These are phyloP conservation scores for Sherardia arvensis DNA, from an alignment of 257 asterid species.

Conservation along the genomic window DNA sequence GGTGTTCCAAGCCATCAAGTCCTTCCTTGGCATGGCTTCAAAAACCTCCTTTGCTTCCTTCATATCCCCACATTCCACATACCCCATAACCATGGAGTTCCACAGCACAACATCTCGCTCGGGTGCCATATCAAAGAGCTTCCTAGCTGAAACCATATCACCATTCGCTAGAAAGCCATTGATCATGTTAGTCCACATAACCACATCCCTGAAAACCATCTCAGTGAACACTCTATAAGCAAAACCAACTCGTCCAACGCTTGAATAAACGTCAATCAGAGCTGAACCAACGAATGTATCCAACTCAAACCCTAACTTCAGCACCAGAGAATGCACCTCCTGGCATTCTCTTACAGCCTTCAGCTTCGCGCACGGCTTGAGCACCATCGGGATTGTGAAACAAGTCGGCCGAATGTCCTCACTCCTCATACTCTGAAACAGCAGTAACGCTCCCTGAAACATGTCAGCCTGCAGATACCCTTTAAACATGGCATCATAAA, in stretches of 20 bases:
- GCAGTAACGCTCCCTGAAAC: slow-evolving; percentile 27
- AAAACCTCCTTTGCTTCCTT: slow-evolving; percentile 57
- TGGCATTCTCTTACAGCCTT: slow-evolving; percentile 52
- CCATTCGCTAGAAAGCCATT: slow-evolving; percentile 44
- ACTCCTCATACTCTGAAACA: slow-evolving; percentile 53
- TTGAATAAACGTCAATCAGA: slow-evolving; percentile 64
- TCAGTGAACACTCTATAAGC: slow-evolving; percentile 60
- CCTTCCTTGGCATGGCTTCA: slow-evolving; percentile 59
- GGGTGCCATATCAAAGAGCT: slow-evolving; percentile 71
- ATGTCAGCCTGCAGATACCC: slow-evolving; percentile 52
- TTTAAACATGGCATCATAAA: slow-evolving; percentile 65
- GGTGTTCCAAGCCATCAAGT: slow-evolving; percentile 70
- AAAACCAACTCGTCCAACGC: slow-evolving; percentile 23
- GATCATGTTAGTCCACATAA: slow-evolving; percentile 81
- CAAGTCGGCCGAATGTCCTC: slow-evolving; percentile 51
- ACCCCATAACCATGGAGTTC: slow-evolving; percentile 57
- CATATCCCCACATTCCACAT: slow-evolving; percentile 55
- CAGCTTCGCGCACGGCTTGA: slow-evolving; percentile 58
- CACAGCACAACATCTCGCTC: slow-evolving; percentile 69
- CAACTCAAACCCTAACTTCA: slow-evolving; percentile 17
- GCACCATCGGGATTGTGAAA: slow-evolving; percentile 57
- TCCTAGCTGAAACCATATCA: slow-evolving; percentile 51
- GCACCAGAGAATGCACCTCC: slow-evolving; percentile 40
- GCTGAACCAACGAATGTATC: slow-evolving; percentile 38
- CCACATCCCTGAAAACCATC: slow-evolving; percentile 72